Base-by-base conservation (phyloP, 768 basidiomycete species). In the Trametes coccinea region DNA sequence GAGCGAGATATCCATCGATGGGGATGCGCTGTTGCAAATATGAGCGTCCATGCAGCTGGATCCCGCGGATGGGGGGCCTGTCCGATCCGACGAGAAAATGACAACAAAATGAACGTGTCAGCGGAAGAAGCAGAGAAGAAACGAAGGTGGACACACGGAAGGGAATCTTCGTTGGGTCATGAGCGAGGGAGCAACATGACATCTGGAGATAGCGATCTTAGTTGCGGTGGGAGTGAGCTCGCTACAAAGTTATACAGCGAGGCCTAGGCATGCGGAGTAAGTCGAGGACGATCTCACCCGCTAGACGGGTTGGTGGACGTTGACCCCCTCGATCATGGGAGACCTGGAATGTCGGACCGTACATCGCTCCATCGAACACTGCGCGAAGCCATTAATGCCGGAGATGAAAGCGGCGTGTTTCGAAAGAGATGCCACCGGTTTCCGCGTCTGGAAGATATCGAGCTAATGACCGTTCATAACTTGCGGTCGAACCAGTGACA, bases 321-420 rank as follows among this genome's bases (percentile, higher is more conserved):
- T 46, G 33, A 46, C 40, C 41, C n/a, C 22, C 17, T 51, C 41
- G 45, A 45, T n/a, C 37, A 27, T 45, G 51, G 29, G 22, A 41
- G 46, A 37, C 39, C 52, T 44, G 56, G 45, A 39, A 27, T 34
- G 33, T 59, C 62, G 62, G 62, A 7, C 62, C 62, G 62, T 60
- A 27, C 33, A 16, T 30, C 33, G 58, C 37, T 46, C 39, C 47
- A 31, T 51, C 29, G 58, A 56, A 56, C 41, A 52, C 60, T 58
- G 49, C 51, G 22, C 16, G 53, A 59, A 56, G 58, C 37, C 29
- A 33, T 59, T 52, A 56, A 60, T 56, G 13, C 59, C 62, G 62
- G 62, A 64, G n/a, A 64, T 64, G 47, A 64, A 64, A 60, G 29
- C 11, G 62, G 62, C 58, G 62, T 64, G 62, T 60, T 47, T 27